Percentiles rank a stretch among this genome's conserved stretches.
These are phyloP conservation scores for Mucor mucedo DNA, from an alignment of 371 early-diverging fungal species.

Conservation along the genomic window DNA sequence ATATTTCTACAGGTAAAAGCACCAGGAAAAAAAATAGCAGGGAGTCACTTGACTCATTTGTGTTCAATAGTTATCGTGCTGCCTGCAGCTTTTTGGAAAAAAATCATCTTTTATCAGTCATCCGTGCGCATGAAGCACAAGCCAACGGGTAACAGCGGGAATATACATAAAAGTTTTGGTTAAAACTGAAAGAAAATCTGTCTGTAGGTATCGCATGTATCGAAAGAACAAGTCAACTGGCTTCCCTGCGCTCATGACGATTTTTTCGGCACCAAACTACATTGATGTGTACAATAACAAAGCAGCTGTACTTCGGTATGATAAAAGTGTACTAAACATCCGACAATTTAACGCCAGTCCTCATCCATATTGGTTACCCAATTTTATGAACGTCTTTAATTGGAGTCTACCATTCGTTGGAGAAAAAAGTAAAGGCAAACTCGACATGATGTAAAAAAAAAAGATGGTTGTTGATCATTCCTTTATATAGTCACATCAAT, in stretches of 20 bases:
- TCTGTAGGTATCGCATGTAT: slow-evolving; percentile 83
- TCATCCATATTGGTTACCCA: slow-evolving; percentile 98
- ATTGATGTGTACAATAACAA: slow-evolving; percentile 98
- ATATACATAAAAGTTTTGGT: no score
- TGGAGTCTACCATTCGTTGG: slow-evolving; percentile 99
- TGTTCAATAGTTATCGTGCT: slow-evolving; percentile 75
- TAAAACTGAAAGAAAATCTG: background rate
- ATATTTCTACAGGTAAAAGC: slow-evolving; percentile 81
- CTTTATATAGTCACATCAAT: slow-evolving; percentile 81
- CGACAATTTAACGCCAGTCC: slow-evolving; percentile 85
- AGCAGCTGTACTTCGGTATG: slow-evolving; percentile 96
- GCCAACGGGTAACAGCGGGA: slow-evolving; percentile 76
- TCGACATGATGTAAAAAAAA: background rate
- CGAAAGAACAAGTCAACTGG: slow-evolving; percentile 90
- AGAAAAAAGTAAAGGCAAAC: slow-evolving; percentile 83
- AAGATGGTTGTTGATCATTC: background rate
- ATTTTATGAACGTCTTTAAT: slow-evolving; percentile 98
- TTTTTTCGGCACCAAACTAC: slow-evolving; percentile 98
- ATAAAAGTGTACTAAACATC: slow-evolving; percentile 96
- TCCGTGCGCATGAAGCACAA: slow-evolving; percentile 99
- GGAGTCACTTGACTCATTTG: background rate
- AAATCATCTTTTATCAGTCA: slow-evolving; percentile 92
- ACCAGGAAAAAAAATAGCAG: background rate
- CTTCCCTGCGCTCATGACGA: slow-evolving; percentile 96
- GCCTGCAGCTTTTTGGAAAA: slow-evolving; percentile 91